Conservation (phyloP, 768 basidiomycete species). For the Steccherinum ochraceum region DNA sequence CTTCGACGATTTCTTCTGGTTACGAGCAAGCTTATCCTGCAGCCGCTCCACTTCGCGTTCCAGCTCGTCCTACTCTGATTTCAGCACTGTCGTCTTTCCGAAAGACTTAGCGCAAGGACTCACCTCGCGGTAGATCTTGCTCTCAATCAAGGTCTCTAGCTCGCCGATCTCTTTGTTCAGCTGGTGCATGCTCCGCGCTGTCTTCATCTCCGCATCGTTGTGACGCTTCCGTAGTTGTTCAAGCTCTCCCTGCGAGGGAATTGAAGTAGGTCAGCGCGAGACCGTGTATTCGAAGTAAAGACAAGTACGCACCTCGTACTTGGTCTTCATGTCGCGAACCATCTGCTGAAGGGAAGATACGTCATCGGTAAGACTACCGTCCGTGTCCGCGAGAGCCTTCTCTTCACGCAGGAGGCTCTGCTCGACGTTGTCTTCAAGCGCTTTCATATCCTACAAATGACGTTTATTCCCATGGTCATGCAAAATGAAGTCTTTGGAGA, state of each 20-base stretch:
- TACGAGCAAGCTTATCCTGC: slow-evolving; percentile 60
- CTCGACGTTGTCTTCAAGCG: slow-evolving; percentile 72
- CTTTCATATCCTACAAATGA: slow-evolving; percentile 55
- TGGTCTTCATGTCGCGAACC: slow-evolving; percentile 42
- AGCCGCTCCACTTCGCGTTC: slow-evolving; percentile 77
- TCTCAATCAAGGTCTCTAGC: slow-evolving; percentile 88
- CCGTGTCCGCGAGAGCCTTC: slow-evolving; percentile 25
- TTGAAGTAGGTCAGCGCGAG: background rate
- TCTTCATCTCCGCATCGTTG: slow-evolving; percentile 70
- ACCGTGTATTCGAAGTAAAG: background rate
- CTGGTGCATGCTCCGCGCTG: slow-evolving; percentile 63
- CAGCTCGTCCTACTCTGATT: slow-evolving; percentile 85
- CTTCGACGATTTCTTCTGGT: slow-evolving; percentile 52
- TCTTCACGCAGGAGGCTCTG: slow-evolving; percentile 50
- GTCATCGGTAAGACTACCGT: slow-evolving; percentile 20
- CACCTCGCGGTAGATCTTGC: slow-evolving; percentile 90
- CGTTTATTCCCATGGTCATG: background rate
- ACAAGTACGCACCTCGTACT: slow-evolving; percentile 42
- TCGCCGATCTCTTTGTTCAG: slow-evolving; percentile 90
- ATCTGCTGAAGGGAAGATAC: slow-evolving; percentile 34
- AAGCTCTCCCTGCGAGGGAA: slow-evolving; percentile 54
- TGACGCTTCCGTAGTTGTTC: slow-evolving; percentile 68
- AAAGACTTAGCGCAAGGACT: slow-evolving; percentile 11
- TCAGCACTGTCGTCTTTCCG: background rate
- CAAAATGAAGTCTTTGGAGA: background rate